Evolutionary conservation across 78 protist species (phyloP).

Genomic region (Dictyostelium firmibasis): DNA sequence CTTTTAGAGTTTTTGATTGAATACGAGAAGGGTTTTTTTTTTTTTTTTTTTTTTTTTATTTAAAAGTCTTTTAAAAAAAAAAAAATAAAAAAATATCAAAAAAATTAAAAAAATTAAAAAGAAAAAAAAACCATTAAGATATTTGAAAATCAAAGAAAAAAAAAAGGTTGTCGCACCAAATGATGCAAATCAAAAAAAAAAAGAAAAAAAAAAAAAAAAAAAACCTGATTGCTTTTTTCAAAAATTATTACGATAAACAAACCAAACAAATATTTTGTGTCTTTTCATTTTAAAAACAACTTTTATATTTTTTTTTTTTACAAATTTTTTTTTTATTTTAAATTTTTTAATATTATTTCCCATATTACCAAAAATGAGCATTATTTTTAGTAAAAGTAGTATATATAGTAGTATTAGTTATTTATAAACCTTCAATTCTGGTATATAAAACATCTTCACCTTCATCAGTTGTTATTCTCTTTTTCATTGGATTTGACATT

Average conservation of each 20-base stretch:
- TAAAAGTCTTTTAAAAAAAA: too few relatives aligned
- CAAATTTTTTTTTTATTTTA: not conserved
- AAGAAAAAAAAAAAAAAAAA: too few relatives aligned
- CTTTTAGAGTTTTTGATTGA: not conserved
- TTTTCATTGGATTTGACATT: not conserved
- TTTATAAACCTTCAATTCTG: not conserved
- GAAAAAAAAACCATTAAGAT: not conserved
- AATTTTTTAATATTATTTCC: not conserved
- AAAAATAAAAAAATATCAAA: too few relatives aligned
- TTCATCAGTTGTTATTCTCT: not conserved
- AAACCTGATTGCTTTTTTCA: too few relatives aligned
- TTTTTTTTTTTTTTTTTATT: too few relatives aligned
- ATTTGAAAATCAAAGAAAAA: not conserved
- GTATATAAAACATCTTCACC: conserved; percentile 9
- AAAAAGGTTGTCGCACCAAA: not conserved
- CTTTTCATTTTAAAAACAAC: too few relatives aligned
- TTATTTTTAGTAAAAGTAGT: too few relatives aligned
- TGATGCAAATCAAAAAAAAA: not conserved
- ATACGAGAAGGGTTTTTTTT: too few relatives aligned
- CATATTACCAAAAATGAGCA: too few relatives aligned
- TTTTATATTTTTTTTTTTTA: too few relatives aligned
- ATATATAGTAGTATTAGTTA: not conserved
- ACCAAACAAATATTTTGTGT: too few relatives aligned
- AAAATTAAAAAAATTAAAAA: too few relatives aligned
- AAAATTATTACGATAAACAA: not conserved